phyloP scores from a whole-genome alignment of 2,329 filamentous ascomycete genomes.

The Purpureocillium takamizusanense region DNA sequence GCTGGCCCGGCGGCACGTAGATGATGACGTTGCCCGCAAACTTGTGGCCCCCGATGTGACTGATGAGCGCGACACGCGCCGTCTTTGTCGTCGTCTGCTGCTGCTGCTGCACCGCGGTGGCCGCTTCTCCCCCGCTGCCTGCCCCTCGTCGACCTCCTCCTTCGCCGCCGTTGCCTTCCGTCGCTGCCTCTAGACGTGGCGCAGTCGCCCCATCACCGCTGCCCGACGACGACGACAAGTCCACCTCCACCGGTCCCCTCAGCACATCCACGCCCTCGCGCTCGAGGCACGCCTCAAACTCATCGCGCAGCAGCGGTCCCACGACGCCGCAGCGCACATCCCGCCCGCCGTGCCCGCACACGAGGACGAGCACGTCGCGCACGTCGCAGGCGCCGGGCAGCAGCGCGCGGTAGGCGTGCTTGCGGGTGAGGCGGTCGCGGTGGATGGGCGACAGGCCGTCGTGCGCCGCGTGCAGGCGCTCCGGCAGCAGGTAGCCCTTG shows the following conservation, averaged over 20 bases:
- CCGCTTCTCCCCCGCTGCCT: background rate
- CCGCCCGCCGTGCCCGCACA: constrained; percentile 79
- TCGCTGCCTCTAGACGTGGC: constrained; percentile 10
- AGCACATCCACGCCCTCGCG: constrained; percentile 39
- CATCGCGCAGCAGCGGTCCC: constrained; percentile 60
- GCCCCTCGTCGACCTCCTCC: too few relatives aligned
- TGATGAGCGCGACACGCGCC: constrained; percentile 61
- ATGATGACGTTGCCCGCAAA: constrained; percentile 80
- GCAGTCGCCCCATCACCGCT: constrained; percentile 9
- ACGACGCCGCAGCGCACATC: constrained; percentile 76
- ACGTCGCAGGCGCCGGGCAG: constrained; percentile 53
- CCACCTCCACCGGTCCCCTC: constrained; percentile 32
- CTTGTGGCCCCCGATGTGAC: constrained; percentile 78
- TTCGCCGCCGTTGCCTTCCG: too few relatives aligned
- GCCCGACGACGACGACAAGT: too few relatives aligned
- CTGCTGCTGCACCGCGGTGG: too few relatives aligned
- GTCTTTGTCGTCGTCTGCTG: constrained; percentile 14
- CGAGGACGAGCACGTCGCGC: constrained; percentile 64
- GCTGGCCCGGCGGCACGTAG: constrained; percentile 56
- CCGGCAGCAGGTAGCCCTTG: constrained; percentile 57
- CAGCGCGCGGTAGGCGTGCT: constrained; percentile 39
- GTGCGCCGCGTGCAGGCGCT: constrained; percentile 52
- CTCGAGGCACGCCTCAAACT: constrained; percentile 57
- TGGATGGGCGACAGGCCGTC: constrained; percentile 49
- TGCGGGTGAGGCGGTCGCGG: constrained; percentile 40